Base-by-base conservation (phyloP, 257 asterid species). In the Solanum pennellii region DNA sequence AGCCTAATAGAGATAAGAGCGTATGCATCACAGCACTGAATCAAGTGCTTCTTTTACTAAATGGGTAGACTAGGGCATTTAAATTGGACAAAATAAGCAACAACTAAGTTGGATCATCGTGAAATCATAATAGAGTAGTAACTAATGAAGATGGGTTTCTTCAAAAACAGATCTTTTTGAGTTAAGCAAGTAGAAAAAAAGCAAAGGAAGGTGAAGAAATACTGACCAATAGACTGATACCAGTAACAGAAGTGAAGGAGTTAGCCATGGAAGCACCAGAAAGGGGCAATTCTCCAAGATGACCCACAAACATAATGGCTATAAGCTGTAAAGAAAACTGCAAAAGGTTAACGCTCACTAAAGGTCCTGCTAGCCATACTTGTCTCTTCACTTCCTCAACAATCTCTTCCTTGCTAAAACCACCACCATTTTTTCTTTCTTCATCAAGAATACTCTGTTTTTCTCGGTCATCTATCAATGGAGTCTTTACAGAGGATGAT, bases 251-350 rank as follows among this genome's bases (percentile, higher is more conserved):
- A 20, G 98, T 96, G 86, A 96, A 95, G 69, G 98, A 96, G 69
- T 93, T 93, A 83, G 99, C 98, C 93, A 96, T 91, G 6, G 99
- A 95, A 88, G 99, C 97, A 77, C 94, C 97, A 66, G 98, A 86
- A 13, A 95, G 98, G 42, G 94, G 59, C 35, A 95, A 69, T 71
- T 94, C 92, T 5, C 98, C 99, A 74, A 96, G 93, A 91, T 95
- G 99, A 9, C 99, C 99, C 7, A 96, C 99, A 88, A 95, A 93
- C 99, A 96, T 96, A 2, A 95, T 87, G 12, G 99, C 92, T 21
- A 96, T 94, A 1, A 96, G 88, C 95, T 95, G 98, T 87, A 96
- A 86, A 86, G 89, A 88, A 37, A 90, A 94, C 89, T 91, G 96
- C 91, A 95, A 89, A 29, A 95, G 84, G 65, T 91, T 92, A 27